phyloP scores from a whole-genome alignment of 768 basidiomycete genomes.

The Mycena epipterygia region DNA sequence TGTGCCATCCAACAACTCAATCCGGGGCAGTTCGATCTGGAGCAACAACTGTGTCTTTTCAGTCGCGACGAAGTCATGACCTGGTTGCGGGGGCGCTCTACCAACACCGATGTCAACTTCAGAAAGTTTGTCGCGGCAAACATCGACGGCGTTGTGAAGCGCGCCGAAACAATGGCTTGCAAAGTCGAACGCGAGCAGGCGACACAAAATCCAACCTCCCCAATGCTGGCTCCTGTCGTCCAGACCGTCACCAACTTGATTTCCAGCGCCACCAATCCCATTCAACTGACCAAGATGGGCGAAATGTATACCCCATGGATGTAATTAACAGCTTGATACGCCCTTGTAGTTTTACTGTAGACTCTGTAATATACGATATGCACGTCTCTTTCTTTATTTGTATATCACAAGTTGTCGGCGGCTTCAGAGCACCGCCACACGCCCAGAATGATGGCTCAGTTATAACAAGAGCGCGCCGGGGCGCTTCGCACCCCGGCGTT shows the following conservation, averaged over 20 bases:
- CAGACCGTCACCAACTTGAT: conserved; percentile 89
- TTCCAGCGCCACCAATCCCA: conserved; percentile 87
- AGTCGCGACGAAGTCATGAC: conserved; percentile 92
- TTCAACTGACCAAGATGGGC: conserved; percentile 87
- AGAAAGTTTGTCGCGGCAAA: conserved; percentile 67
- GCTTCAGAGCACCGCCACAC: too few relatives aligned
- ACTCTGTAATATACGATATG: too few relatives aligned
- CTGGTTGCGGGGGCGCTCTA: conserved; percentile 70
- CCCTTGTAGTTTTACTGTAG: too few relatives aligned
- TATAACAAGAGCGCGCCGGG: too few relatives aligned
- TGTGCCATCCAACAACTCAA: conserved; percentile 1
- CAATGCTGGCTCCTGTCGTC: conserved; percentile 68
- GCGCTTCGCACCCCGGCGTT: too few relatives aligned
- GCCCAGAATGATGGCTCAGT: too few relatives aligned
- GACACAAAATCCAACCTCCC: conserved; percentile 50
- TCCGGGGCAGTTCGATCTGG: conserved; percentile 82
- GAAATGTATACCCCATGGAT: conserved; percentile 93
- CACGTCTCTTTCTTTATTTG: too few relatives aligned
- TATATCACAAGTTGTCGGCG: too few relatives aligned
- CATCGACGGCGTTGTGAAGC: conserved; percentile 80
- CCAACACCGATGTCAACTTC: conserved; percentile 71
- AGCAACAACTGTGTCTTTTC: conserved; percentile 92
- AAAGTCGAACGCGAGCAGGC: conserved; percentile 85
- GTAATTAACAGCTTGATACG: conserved; percentile 51
- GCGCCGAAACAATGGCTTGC: conserved; percentile 88